Conservation (phyloP, 345 rosid species). For the Acer yangbiense region DNA sequence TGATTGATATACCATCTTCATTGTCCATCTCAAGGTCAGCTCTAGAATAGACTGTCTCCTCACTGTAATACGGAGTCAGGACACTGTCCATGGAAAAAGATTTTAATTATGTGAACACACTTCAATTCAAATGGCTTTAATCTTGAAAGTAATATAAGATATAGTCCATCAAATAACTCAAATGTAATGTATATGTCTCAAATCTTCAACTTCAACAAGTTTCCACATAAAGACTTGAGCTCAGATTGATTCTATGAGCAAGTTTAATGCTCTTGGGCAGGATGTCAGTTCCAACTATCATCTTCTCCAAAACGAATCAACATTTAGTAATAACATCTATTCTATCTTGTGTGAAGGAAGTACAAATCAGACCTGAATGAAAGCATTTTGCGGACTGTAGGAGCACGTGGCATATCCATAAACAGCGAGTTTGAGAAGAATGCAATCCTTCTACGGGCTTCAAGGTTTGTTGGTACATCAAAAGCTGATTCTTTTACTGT, state of each 20-base stretch:
- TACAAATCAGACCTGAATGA: conserved; percentile 67
- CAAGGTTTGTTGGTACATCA: conserved; percentile 92
- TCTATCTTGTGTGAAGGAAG: conserved; percentile 13
- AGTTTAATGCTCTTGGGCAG: not conserved
- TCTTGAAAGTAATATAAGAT: not conserved
- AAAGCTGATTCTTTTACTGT: conserved; percentile 90
- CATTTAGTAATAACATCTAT: not conserved
- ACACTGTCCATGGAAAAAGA: conserved; percentile 57
- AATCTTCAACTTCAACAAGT: not conserved
- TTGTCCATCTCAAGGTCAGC: conserved; percentile 92
- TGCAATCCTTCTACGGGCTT: conserved; percentile 94
- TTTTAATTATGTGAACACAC: conserved; percentile 2
- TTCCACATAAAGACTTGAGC: not conserved
- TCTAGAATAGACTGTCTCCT: conserved; percentile 92
- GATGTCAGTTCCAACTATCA: conserved; percentile 8
- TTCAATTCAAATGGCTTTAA: conserved; percentile 6
- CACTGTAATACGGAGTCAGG: conserved; percentile 95
- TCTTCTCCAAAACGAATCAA: conserved; percentile 9
- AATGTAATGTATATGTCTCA: not conserved
- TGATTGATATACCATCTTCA: conserved; percentile 95
- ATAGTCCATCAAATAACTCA: conserved; percentile 13
- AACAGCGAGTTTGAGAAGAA: conserved; percentile 92
- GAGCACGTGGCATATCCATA: conserved; percentile 98
- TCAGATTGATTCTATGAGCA: not conserved
- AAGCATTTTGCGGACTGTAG: conserved; percentile 90